These are phyloP conservation scores for Coniferiporia sulphurascens DNA, from an alignment of 1,284 basidiomycete species.

Conservation along the genomic window DNA sequence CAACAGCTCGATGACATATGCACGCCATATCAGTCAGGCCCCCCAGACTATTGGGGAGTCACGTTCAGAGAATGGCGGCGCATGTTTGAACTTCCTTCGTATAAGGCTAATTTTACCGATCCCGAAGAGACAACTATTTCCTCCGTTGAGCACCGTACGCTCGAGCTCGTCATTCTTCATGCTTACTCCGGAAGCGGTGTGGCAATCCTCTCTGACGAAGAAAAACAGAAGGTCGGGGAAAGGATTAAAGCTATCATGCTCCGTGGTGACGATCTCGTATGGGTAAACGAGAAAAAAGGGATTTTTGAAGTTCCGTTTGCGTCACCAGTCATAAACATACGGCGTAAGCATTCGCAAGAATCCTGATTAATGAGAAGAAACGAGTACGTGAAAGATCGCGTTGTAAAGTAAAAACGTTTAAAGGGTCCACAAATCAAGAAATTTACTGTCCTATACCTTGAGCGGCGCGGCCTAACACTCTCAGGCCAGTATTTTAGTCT, in stretches of 20 bases:
- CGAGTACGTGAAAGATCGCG: neutral
- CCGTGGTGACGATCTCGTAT: constrained; percentile 37
- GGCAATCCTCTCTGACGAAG: constrained; percentile 47
- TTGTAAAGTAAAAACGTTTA: neutral
- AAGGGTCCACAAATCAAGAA: neutral
- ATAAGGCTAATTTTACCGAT: constrained; percentile 44
- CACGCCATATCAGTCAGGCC: constrained; percentile 35
- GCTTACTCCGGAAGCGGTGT: constrained; percentile 32
- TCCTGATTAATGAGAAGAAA: neutral
- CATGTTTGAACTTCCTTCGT: constrained; percentile 52
- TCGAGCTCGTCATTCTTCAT: constrained; percentile 51
- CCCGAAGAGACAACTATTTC: constrained; percentile 40
- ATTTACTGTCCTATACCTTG: too few relatives aligned
- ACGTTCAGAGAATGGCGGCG: constrained; percentile 57
- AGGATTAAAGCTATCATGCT: constrained; percentile 47
- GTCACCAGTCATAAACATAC: constrained; percentile 31
- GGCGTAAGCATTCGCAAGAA: neutral
- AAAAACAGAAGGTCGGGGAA: constrained; percentile 44
- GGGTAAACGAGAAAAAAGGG: constrained; percentile 44
- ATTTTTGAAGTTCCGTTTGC: constrained; percentile 51
- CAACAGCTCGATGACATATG: neutral
- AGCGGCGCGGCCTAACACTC: too few relatives aligned
- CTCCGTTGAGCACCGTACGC: constrained; percentile 28
- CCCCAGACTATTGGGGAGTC: constrained; percentile 59
- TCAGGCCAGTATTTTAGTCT: too few relatives aligned